Percentiles rank a stretch among this genome's conserved stretches.
Conservation (phyloP, 345 rosid genomes). For the Citrus australasica region DNA sequence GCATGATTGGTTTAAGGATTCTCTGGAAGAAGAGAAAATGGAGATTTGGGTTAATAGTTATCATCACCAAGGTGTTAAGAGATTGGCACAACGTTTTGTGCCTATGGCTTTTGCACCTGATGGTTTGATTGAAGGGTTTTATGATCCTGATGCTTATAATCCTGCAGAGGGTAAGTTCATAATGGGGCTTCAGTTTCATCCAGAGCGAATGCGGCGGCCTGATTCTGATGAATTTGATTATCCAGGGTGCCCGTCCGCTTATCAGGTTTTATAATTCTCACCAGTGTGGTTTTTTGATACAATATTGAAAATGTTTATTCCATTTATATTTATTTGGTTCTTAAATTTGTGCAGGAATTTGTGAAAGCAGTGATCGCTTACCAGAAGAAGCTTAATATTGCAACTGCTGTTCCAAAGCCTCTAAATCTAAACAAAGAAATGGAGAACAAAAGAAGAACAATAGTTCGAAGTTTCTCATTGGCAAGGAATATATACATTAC, state of each 20-base stretch:
- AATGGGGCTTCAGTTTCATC: slow-evolving; percentile 89
- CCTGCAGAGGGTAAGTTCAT: slow-evolving; percentile 77
- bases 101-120: slow-evolving; percentile 85
- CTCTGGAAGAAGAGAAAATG: slow-evolving; percentile 47
- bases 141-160: slow-evolving; percentile 72
- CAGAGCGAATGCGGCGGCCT: slow-evolving; percentile 69
- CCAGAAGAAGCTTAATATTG: slow-evolving; percentile 66
- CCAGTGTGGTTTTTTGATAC: background rate
- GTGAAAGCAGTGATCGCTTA: slow-evolving; percentile 82
- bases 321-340: background rate
- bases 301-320: background rate
- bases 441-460: slow-evolving; percentile 56
- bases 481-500: slow-evolving; percentile 54
- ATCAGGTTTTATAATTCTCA: slow-evolving; percentile 44
- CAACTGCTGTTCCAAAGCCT: slow-evolving; percentile 40
- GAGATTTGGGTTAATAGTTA: slow-evolving; percentile 79
- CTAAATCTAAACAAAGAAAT: slow-evolving; percentile 47
- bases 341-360: slow-evolving; percentile 49
- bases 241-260: slow-evolving; percentile 78
- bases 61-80: slow-evolving; percentile 90
- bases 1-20: slow-evolving; percentile 64
- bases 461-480: slow-evolving; percentile 66
- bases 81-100: slow-evolving; percentile 59
- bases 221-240: slow-evolving; percentile 61
- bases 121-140: slow-evolving; percentile 86